Evolutionary conservation across 2,329 filamentous ascomycete species (phyloP), one percentile per base, ranked within the genome.

Genomic region (Venturia pyrina): DNA sequence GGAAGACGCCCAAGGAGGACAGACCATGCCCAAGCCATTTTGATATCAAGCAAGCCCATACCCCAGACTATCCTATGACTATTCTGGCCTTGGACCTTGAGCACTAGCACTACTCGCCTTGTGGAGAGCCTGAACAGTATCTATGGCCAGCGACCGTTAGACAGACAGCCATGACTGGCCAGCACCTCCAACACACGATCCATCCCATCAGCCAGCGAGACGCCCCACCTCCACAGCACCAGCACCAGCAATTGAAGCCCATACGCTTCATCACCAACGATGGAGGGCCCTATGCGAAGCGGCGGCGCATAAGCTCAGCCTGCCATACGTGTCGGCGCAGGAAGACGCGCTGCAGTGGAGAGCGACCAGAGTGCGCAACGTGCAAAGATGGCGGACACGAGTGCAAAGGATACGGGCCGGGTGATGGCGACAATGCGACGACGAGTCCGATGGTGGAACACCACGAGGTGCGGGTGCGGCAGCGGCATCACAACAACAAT

Each of bases 281-380:
- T 67, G 75, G 76, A 65, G 75, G 75, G 15, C 76, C 76, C 63
- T 77, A 78, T 68, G 75, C 75, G 46, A 78, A 78, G 72, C 71
- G 76, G 41, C 71, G 76, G 61, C 72, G 76, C 66, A 77, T 78
- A 69, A 77, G 76, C 68, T 74, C 75, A 48, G 76, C 76, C 13
- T 82, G 80, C 66, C 67, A 81, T 70, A 81, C 79, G 24, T 82
- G 80, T 69, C 74, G 80, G 10, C 77, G 77, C 69, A 78, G 80
- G 68, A 82, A 82, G 74, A 81, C 80, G 67, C 78, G 79, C 57
- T 82, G 80, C 68, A 79, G 77, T 19, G 78, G 79, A 71, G 71
- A 74, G 70, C 71, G 72, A 62, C 74, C 75, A 10, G 62, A 53
- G 28, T 77, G 75, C 69, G 70, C 72, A 19, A 76, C 72, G 17